Evolutionary conservation across 495 filamentous ascomycete genomes (phyloP).

Genomic region (Glarea lozoyensis): DNA sequence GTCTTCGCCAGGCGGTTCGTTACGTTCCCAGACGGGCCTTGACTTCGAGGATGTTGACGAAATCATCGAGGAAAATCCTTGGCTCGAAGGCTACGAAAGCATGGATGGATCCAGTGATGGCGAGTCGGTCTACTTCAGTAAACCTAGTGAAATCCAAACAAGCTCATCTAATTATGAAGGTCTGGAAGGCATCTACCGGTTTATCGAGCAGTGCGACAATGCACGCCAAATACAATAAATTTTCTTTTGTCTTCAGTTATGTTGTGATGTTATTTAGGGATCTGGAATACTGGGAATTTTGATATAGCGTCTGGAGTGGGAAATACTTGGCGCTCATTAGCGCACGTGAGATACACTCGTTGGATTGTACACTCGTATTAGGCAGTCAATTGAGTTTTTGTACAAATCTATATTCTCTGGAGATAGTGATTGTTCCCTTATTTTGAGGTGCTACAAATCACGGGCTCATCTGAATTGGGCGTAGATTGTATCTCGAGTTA

Average conservation of each 20-base stretch:
- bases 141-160: slow-evolving; percentile 32
- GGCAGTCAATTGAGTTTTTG: no score
- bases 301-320: no score
- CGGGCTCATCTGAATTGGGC: no score
- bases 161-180: slow-evolving; percentile 58
- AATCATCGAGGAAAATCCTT: slow-evolving; percentile 39
- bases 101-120: slow-evolving; percentile 43
- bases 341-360: no score
- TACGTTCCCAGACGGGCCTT: slow-evolving; percentile 22
- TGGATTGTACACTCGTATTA: no score
- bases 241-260: slow-evolving; percentile 12
- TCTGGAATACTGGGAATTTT: no score
- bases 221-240: slow-evolving; percentile 30
- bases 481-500: no score
- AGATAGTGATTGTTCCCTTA: no score
- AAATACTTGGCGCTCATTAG: no score
- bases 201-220: slow-evolving; percentile 77
- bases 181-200: slow-evolving; percentile 76
- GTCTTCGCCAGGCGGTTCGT: slow-evolving; percentile 37
- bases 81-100: slow-evolving; percentile 42
- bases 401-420: no score
- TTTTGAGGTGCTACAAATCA: no score
- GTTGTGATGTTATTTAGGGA: no score
- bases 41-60: slow-evolving; percentile 26
- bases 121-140: slow-evolving; percentile 33